Percentiles rank a stretch among this genome's conserved stretches.
Evolutionary conservation across 2,329 filamentous ascomycete genomes (phyloP).

Genomic region (Cordyceps cicadae): DNA sequence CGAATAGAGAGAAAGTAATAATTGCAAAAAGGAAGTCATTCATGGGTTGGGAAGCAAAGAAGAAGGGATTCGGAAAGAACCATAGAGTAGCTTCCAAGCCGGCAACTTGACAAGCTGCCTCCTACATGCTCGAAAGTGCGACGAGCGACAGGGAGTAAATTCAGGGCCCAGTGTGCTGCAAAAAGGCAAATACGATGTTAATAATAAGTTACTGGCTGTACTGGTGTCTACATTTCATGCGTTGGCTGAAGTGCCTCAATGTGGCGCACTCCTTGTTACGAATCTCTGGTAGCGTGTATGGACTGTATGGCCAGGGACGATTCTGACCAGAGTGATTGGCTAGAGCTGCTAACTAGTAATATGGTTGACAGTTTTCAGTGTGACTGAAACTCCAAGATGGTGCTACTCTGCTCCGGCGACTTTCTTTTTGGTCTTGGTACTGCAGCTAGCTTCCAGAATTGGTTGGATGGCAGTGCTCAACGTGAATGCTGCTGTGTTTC

Average conservation of each 20-base stretch:
- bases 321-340: neutral
- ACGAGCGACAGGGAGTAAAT: neutral
- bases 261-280: conserved; percentile 5
- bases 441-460: neutral
- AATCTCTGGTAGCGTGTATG: neutral
- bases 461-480: neutral
- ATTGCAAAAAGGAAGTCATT: neutral
- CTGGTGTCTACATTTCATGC: neutral
- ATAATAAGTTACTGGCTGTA: neutral
- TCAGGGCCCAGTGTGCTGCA: neutral
- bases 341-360: neutral
- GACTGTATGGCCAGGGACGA: neutral
- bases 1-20: neutral
- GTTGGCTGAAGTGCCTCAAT: neutral
- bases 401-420: no score
- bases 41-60: neutral
- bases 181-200: neutral
- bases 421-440: no score
- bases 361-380: no score
- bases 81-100: neutral
- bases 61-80: neutral
- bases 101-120: neutral
- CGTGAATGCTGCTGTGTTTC: neutral
- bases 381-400: no score
- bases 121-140: neutral